phyloP scores from a whole-genome alignment of 257 asterid species.

The Avicennia marina region DNA sequence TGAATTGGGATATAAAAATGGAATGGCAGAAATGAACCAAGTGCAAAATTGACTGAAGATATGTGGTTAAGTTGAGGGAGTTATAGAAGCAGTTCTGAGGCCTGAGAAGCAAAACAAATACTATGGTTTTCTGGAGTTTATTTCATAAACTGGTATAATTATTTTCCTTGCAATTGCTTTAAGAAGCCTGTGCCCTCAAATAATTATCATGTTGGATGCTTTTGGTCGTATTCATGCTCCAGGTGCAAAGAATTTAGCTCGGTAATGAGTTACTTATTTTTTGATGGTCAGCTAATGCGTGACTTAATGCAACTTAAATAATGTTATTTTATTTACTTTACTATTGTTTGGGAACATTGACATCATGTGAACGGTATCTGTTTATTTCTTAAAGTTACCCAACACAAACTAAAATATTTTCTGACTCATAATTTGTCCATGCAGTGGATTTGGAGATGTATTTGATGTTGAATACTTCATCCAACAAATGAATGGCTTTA shows the following conservation, averaged over 20 bases:
- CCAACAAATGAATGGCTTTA: slow-evolving; percentile 69
- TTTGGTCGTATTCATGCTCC: not conserved
- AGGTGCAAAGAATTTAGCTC: not conserved
- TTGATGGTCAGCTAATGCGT: too few species aligned
- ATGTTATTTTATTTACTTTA: too few species aligned
- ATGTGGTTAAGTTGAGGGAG: not conserved
- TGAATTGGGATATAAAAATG: too few species aligned
- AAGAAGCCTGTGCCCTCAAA: slow-evolving; percentile 1
- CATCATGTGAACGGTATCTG: not conserved
- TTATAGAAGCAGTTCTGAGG: not conserved
- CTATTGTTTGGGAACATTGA: too few species aligned
- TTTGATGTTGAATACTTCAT: slow-evolving; percentile 91
- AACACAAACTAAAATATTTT: not conserved
- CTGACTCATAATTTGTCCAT: not conserved
- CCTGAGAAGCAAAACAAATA: not conserved
- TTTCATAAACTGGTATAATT: not conserved
- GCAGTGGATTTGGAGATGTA: slow-evolving; percentile 87
- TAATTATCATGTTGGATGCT: slow-evolving; percentile 1
- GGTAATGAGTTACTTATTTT: too few species aligned
- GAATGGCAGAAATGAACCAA: too few species aligned
- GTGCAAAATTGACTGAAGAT: too few species aligned
- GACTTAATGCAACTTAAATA: too few species aligned
- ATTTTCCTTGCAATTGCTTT: not conserved
- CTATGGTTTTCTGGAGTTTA: not conserved
- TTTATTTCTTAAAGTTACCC: too few species aligned